phyloP scores from a whole-genome alignment of 2,329 filamentous ascomycete species.

The Xylariaceae sp. region DNA sequence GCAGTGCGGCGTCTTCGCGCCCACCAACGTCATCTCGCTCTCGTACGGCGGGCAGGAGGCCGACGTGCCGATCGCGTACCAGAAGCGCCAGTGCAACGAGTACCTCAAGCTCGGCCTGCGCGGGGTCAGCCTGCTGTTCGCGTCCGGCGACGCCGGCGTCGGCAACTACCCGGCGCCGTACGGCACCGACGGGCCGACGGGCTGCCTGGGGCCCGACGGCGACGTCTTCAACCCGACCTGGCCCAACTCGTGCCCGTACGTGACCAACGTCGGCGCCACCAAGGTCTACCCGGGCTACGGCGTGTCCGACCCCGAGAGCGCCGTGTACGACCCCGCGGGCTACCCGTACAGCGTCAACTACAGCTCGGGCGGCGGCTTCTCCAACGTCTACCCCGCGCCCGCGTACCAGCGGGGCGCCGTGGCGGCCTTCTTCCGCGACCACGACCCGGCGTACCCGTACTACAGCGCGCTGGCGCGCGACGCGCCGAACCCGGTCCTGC shows the following conservation, averaged over 20 bases:
- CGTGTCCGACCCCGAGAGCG: conserved; percentile 5
- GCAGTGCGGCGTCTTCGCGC: conserved; percentile 23
- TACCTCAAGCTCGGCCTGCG: conserved; percentile 46
- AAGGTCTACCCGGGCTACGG: conserved; percentile 12
- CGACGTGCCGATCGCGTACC: conserved; percentile 46
- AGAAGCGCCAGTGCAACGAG: conserved; percentile 41
- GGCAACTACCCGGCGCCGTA: conserved; percentile 25
- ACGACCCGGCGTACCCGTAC: conserved; percentile 16
- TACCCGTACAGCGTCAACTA: conserved; percentile 1
- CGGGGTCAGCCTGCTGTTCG: conserved; percentile 40
- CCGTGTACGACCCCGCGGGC: not conserved
- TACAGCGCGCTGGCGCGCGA: conserved; percentile 24
- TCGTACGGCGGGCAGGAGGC: conserved; percentile 49
- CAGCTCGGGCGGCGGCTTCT: conserved; percentile 9
- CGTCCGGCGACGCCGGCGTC: conserved; percentile 41
- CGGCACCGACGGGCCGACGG: conserved; percentile 19
- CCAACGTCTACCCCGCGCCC: conserved; percentile 8
- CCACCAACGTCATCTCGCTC: conserved; percentile 37
- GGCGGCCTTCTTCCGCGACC: conserved; percentile 3
- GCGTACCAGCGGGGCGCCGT: conserved; percentile 6
- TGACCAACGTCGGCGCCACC: conserved; percentile 37
- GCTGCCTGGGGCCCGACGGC: conserved; percentile 29
- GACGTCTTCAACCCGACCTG: conserved; percentile 43
- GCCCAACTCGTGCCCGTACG: conserved; percentile 41
- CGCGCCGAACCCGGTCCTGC: too few species aligned